A percentile compares a stretch with the other conserved stretches of the same genome.
Conservation (phyloP, 768 basidiomycete species). For the Rhizopogon vesiculosus region DNA sequence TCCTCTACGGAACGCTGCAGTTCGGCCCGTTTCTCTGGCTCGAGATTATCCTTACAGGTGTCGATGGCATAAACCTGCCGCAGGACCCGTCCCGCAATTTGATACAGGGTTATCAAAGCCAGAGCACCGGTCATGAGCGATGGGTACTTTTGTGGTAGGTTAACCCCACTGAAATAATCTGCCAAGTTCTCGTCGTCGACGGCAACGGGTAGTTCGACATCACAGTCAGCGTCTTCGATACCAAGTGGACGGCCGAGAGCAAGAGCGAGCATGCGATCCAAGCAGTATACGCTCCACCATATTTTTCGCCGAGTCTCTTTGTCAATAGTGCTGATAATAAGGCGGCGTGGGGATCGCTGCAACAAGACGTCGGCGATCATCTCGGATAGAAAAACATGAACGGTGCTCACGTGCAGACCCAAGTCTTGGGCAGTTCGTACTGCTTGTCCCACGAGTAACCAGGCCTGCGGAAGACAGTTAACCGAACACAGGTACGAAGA, state of each 20-base stretch:
- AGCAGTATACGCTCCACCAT: constrained; percentile 91
- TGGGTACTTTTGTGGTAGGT: constrained; percentile 48
- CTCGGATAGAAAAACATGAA: constrained; percentile 1
- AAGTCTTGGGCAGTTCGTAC: constrained; percentile 88
- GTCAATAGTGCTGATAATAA: constrained; percentile 66
- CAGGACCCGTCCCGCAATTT: constrained; percentile 79
- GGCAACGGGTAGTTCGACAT: constrained; percentile 79
- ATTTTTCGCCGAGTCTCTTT: constrained; percentile 89
- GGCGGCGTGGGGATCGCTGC: constrained; percentile 79
- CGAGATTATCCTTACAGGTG: constrained; percentile 65
- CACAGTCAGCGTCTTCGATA: constrained; percentile 86
- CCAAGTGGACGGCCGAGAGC: constrained; percentile 86
- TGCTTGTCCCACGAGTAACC: constrained; percentile 89
- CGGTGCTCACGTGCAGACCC: constrained; percentile 75
- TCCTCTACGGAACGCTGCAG: constrained; percentile 76
- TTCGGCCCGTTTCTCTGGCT: constrained; percentile 69
- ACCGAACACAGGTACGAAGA: constrained; percentile 89
- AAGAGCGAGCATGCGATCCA: constrained; percentile 90
- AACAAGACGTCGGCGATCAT: constrained; percentile 11
- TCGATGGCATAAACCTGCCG: constrained; percentile 82
- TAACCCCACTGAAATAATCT: constrained; percentile 66
- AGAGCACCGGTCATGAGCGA: constrained; percentile 82
- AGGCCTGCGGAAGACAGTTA: constrained; percentile 91
- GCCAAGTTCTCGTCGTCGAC: constrained; percentile 77
- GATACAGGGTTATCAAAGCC: constrained; percentile 72